A percentile compares a stretch with the other conserved stretches of the same genome.
phyloP scores from a whole-genome alignment of 768 basidiomycete species.

The Tubosaeta sp. region DNA sequence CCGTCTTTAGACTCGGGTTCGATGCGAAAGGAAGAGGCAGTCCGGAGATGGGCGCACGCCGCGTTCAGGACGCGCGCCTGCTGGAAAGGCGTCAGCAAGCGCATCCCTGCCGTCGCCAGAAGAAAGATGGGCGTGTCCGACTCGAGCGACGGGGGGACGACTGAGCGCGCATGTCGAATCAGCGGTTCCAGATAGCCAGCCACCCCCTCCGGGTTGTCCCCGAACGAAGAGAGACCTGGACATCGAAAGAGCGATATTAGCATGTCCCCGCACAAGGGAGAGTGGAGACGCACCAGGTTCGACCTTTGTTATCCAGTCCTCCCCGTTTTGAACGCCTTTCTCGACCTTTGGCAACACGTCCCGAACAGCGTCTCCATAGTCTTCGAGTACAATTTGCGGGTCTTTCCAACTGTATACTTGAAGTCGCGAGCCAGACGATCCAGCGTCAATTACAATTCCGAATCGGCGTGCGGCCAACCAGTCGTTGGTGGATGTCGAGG shows the following conservation, averaged over 20 bases:
- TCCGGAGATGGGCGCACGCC: constrained; percentile 71
- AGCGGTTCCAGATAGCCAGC: constrained; percentile 76
- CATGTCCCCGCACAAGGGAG: background rate
- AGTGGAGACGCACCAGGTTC: constrained; percentile 76
- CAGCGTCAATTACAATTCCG: constrained; percentile 96
- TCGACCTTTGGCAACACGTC: constrained; percentile 78
- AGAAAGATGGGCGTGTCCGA: constrained; percentile 86
- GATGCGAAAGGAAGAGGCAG: constrained; percentile 76
- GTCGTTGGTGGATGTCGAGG: constrained; percentile 62
- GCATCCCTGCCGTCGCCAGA: constrained; percentile 97
- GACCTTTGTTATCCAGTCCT: constrained; percentile 86
- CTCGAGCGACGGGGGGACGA: constrained; percentile 85
- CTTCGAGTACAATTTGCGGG: constrained; percentile 56
- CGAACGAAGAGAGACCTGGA: constrained; percentile 84
- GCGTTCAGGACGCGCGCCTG: constrained; percentile 71
- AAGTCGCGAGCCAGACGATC: constrained; percentile 92
- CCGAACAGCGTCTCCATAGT: constrained; percentile 45
- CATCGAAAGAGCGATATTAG: background rate
- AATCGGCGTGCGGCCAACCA: constrained; percentile 82
- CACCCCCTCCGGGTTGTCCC: constrained; percentile 63
- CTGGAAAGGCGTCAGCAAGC: constrained; percentile 64
- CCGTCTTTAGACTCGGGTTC: constrained; percentile 61
- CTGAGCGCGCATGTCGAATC: constrained; percentile 72
- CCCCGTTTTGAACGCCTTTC: constrained; percentile 78
- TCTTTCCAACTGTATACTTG: constrained; percentile 98